Percentiles rank a stretch among this genome's conserved stretches.
Evolutionary conservation across 495 filamentous ascomycete species (phyloP).

Genomic region (Penicillium daleae): DNA sequence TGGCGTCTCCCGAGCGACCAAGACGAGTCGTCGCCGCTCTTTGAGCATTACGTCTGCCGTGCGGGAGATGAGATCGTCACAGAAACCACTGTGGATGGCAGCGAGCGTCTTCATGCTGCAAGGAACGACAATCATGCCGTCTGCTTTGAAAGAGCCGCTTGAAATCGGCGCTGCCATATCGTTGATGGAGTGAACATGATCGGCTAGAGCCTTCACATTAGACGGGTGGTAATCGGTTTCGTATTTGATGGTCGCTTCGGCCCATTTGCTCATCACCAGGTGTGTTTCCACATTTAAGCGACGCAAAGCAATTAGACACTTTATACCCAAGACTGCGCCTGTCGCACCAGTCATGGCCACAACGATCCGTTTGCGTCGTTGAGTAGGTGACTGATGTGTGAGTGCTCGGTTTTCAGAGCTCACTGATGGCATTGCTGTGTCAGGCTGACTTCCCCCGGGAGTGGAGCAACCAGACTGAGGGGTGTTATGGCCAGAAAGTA

Average conservation of each 20-base stretch:
- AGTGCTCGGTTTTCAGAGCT: slow-evolving; percentile 1
- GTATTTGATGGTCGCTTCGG: slow-evolving; percentile 46
- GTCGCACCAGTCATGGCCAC: slow-evolving; percentile 50
- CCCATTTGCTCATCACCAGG: slow-evolving; percentile 49
- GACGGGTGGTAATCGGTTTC: slow-evolving; percentile 42
- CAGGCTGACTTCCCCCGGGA: slow-evolving; percentile 15
- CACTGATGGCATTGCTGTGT: background rate
- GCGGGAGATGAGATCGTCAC: slow-evolving; percentile 51
- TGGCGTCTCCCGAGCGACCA: slow-evolving; percentile 49
- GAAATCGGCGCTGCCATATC: slow-evolving; percentile 42
- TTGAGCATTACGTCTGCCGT: slow-evolving; percentile 53
- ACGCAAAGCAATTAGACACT: slow-evolving; percentile 39
- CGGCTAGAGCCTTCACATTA: slow-evolving; percentile 40
- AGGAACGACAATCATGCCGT: slow-evolving; percentile 47
- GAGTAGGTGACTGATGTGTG: background rate
- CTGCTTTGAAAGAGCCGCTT: slow-evolving; percentile 40
- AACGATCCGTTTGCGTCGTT: slow-evolving; percentile 28
- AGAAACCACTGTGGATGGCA: slow-evolving; percentile 28
- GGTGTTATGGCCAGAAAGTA: slow-evolving; percentile 23
- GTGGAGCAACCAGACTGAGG: slow-evolving; percentile 25
- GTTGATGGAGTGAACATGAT: slow-evolving; percentile 42
- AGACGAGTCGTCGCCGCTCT: slow-evolving; percentile 44
- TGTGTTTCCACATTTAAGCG: slow-evolving; percentile 45
- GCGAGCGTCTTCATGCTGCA: slow-evolving; percentile 50
- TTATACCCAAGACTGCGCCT: slow-evolving; percentile 43